Evolutionary conservation across 2,329 filamentous ascomycete genomes (phyloP), one percentile per base, ranked within the genome.

Genomic region (Diaporthe vexans): DNA sequence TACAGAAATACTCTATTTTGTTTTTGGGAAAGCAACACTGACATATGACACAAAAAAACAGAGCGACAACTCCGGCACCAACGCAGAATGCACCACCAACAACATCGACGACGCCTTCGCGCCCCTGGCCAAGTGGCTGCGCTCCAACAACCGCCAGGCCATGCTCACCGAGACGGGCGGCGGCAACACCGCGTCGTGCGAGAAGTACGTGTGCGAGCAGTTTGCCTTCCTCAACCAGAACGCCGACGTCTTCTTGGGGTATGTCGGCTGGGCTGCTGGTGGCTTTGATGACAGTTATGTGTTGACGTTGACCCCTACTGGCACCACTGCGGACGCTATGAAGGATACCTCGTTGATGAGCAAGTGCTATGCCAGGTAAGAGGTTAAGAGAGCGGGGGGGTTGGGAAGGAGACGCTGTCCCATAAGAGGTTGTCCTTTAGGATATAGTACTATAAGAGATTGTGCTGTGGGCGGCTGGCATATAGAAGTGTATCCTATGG

Each of bases 21-120:
- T n/a, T n/a, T n/a, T n/a, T n/a, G n/a, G n/a, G n/a, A n/a, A n/a
- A n/a, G n/a, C n/a, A n/a, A 5, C 29, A 13, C 35, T 40, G 11
- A 40, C 11, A 13, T 15, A 11, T 15, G 11, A 40, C 37, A 15
- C 4, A 13, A 13, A 43, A 43, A 40, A 15, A 21, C 46, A 68
- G 63, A 54, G 46, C 63, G 88, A 91, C 81, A 88, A 88, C 81
- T 88, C 86, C 10, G 90, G 90, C 51, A 88, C 86, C 0, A 81
- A 88, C 75, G 76, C 81, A 5, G 82, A 86, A 71, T 92, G 90
- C 80, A 86, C 86, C 1, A 89, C 86, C 4, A 84, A 91, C 77
- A 84, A 84, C 76, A 79, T 83, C 72, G 77, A 77, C 76, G 75
- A 72, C 24, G 77, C 79, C 24, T 84, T 84, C 76, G 75, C 76